Evolutionary conservation across 176 grass and related monocot genomes (phyloP).

Genomic region (Rhynchospora pubera): DNA sequence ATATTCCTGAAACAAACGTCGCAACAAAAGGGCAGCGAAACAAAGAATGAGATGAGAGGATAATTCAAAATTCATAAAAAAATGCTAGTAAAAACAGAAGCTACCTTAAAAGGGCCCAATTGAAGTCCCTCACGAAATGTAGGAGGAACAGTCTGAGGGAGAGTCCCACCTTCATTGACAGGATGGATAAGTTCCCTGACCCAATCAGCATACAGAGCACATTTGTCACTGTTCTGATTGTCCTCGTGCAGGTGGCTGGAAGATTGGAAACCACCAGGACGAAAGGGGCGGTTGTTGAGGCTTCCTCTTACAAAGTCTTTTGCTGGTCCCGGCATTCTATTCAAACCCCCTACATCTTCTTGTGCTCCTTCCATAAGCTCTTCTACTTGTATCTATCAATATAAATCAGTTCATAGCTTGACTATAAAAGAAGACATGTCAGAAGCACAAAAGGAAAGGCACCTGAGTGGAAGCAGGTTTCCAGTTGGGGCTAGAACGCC

Average conservation of each 20-base stretch:
- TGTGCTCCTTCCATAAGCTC: constrained; percentile 52
- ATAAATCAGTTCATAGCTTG: not conserved
- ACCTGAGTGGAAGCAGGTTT: constrained; percentile 54
- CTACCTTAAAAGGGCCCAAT: constrained; percentile 75
- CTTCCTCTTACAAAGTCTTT: constrained; percentile 90
- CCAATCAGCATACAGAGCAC: constrained; percentile 58
- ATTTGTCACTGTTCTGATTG: constrained; percentile 30
- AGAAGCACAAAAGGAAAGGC: not conserved
- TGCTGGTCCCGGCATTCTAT: constrained; percentile 58
- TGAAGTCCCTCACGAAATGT: constrained; percentile 71
- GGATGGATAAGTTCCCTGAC: constrained; percentile 50
- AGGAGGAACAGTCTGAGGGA: constrained; percentile 44
- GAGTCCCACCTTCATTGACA: not conserved
- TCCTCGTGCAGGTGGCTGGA: constrained; percentile 8
- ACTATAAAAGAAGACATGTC: not conserved
- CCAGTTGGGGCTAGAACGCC: constrained; percentile 40
- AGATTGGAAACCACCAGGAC: constrained; percentile 50
- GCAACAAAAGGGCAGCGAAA: not conserved
- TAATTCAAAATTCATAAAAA: not conserved
- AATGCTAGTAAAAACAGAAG: not conserved
- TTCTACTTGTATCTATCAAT: constrained; percentile 50
- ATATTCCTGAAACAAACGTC: constrained; percentile 43
- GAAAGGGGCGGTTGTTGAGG: constrained; percentile 73
- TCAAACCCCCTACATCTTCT: constrained; percentile 28
- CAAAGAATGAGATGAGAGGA: not conserved